Conservation (phyloP, 768 basidiomycete genomes). For the Polyporus arcularius region DNA sequence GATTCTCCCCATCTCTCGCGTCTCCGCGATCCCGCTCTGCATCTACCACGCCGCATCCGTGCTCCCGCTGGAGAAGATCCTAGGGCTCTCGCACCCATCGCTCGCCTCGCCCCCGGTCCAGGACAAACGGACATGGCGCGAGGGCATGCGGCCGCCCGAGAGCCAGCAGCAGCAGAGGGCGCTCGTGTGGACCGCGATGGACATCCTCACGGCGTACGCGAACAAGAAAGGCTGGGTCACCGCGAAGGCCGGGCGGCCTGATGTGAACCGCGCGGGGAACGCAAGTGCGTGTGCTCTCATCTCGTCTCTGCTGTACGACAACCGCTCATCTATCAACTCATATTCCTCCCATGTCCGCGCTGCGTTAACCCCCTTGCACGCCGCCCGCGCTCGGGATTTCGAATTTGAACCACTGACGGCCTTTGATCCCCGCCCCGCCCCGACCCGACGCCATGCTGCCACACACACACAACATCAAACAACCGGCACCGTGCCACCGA, state of each 20-base stretch:
- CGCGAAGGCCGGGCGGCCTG: constrained; percentile 87
- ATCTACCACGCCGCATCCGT: constrained; percentile 66
- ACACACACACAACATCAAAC: no score
- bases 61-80: constrained; percentile 77
- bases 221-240: constrained; percentile 81
- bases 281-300: constrained; percentile 57
- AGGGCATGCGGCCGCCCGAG: constrained; percentile 27
- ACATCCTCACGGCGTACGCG: constrained; percentile 80
- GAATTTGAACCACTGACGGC: no score
- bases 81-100: constrained; percentile 57
- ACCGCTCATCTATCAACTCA: neutral
- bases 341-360: neutral
- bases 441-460: no score
- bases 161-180: constrained; percentile 1
- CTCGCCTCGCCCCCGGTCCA: constrained; percentile 33
- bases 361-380: neutral
- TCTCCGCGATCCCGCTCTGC: constrained; percentile 84
- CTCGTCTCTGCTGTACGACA: neutral
- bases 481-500: no score
- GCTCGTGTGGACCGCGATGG: constrained; percentile 79
- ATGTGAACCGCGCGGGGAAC: constrained; percentile 88
- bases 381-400: no score
- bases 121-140: constrained; percentile 83
- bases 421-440: no score
- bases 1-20: constrained; percentile 76